Conservation (phyloP, 495 filamentous ascomycete genomes). For the Aspergillus saccharolyticus region DNA sequence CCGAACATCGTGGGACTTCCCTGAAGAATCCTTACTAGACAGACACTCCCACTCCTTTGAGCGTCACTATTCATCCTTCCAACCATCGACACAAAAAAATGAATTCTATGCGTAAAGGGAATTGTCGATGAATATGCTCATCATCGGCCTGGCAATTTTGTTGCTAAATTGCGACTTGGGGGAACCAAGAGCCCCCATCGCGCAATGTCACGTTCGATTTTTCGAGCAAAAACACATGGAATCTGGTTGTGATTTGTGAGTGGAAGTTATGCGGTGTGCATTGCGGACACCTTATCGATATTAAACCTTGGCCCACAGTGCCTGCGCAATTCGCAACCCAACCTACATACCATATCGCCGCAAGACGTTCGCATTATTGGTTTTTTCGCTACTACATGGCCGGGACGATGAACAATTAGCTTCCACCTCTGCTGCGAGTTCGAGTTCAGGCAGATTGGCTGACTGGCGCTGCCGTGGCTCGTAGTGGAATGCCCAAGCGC, state of each 20-base stretch:
- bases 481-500: background rate
- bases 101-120: too few relatives aligned
- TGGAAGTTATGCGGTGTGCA: background rate
- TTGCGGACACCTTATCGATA: background rate
- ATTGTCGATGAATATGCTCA: too few relatives aligned
- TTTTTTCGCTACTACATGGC: background rate
- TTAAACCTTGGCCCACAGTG: background rate
- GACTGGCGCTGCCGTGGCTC: background rate
- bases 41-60: background rate
- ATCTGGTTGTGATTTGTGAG: background rate
- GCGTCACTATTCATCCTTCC: background rate
- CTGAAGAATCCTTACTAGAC: background rate
- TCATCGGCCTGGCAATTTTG: too few relatives aligned
- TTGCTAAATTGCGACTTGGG: background rate
- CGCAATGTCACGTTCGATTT: constrained; percentile 15
- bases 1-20: constrained; percentile 17
- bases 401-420: background rate
- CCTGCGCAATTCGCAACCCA: background rate
- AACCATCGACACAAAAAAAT: background rate
- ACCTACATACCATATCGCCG: background rate
- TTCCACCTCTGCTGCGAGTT: background rate
- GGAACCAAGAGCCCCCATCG: background rate
- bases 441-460: background rate
- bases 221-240: constrained; percentile 3
- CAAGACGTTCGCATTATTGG: background rate